Conservation (phyloP, 805 yeast species). For the Teunomyces cretensis region DNA sequence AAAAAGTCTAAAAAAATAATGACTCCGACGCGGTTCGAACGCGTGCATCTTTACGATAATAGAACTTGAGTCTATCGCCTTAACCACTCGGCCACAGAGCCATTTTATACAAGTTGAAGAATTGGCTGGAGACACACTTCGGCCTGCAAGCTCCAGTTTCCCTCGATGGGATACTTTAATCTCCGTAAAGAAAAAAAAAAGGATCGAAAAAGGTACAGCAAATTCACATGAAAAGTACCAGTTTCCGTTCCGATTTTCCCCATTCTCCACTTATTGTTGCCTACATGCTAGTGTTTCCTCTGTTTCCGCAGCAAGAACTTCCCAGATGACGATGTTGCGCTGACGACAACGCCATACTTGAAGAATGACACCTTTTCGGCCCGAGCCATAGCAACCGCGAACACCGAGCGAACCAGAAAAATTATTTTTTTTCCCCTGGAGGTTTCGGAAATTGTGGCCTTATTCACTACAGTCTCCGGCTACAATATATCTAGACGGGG, state of each 20-base stretch:
- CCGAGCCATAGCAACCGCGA: no score
- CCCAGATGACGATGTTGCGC: not conserved
- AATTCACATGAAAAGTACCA: no score
- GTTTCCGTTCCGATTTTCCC: no score
- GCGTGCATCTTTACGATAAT: constrained; percentile 5
- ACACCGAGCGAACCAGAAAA: not conserved
- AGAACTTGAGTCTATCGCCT: constrained; percentile 5
- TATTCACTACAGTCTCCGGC: not conserved
- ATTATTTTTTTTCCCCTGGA: not conserved
- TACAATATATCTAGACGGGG: not conserved
- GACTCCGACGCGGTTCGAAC: constrained; percentile 6
- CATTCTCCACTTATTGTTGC: no score
- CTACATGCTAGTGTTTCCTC: no score
- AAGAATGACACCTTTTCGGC: not conserved
- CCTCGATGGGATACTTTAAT: no score
- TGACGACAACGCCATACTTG: not conserved
- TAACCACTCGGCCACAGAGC: constrained; percentile 6
- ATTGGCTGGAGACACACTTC: no score
- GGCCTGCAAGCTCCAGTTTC: no score
- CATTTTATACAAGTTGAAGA: not conserved
- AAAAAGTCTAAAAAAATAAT: not conserved
- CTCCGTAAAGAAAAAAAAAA: not conserved
- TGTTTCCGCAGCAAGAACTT: no score
- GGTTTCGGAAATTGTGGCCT: not conserved
- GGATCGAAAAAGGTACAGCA: not conserved